Conservation (phyloP, 2,329 filamentous ascomycete species). For the Neonectria neomacrospora region DNA sequence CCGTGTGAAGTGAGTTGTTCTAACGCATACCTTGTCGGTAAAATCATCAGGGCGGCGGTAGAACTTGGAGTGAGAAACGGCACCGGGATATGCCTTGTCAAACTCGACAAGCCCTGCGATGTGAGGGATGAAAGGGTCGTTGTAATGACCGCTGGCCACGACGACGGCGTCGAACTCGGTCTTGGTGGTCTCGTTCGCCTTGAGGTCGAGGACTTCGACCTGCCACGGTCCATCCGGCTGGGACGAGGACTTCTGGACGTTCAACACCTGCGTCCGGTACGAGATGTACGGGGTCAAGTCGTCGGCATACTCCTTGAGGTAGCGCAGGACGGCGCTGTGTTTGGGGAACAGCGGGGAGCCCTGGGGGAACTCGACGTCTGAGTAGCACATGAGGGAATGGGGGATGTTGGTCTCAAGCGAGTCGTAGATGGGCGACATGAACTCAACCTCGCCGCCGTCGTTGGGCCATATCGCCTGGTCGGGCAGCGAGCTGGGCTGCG, state of each 20-base stretch:
- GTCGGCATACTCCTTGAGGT: slow-evolving; percentile 72
- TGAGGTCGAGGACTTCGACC: slow-evolving; percentile 51
- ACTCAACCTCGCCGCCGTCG: slow-evolving; percentile 54
- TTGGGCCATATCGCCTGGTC: slow-evolving; percentile 57
- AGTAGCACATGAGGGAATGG: slow-evolving; percentile 75
- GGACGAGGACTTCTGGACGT: slow-evolving; percentile 41
- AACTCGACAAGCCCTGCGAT: slow-evolving; percentile 66
- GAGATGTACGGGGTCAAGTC: slow-evolving; percentile 67
- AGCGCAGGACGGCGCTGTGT: slow-evolving; percentile 71
- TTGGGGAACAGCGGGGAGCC: slow-evolving; percentile 73
- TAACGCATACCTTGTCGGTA: slow-evolving; percentile 44
- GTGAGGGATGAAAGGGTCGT: slow-evolving; percentile 67
- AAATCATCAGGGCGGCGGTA: slow-evolving; percentile 63
- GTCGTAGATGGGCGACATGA: slow-evolving; percentile 78
- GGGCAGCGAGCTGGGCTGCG: slow-evolving; percentile 44
- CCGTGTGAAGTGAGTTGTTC: too few relatives aligned
- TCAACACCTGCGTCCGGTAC: slow-evolving; percentile 72
- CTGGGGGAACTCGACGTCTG: slow-evolving; percentile 68
- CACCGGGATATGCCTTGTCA: slow-evolving; percentile 59
- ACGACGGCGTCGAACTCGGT: slow-evolving; percentile 69
- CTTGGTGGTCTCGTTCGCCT: slow-evolving; percentile 35
- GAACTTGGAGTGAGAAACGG: slow-evolving; percentile 73
- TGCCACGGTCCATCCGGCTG: slow-evolving; percentile 53
- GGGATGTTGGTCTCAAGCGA: slow-evolving; percentile 81
- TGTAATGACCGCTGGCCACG: slow-evolving; percentile 72